phyloP scores from a whole-genome alignment of 2,329 filamentous ascomycete genomes.

The Furcasterigmium sp. region DNA sequence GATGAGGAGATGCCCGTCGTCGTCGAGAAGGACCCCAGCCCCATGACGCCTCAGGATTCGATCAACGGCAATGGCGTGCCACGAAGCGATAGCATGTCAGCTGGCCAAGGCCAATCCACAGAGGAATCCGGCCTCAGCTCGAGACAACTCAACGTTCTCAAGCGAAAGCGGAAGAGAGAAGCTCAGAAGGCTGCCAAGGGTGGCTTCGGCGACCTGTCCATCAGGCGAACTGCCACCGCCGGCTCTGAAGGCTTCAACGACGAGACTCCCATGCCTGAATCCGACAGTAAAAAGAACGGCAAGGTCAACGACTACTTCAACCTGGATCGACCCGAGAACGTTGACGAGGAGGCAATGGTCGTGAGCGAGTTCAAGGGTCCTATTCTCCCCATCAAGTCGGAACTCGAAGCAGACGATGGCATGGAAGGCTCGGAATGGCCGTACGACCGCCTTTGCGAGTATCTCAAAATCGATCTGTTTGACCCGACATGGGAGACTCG shows the following conservation, averaged over 20 bases:
- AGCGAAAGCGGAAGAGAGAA: constrained; percentile 88
- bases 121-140: constrained; percentile 79
- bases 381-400: constrained; percentile 73
- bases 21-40: constrained; percentile 39
- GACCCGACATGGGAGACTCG: constrained; percentile 92
- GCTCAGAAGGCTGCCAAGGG: constrained; percentile 84
- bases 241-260: constrained; percentile 58
- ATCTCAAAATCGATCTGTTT: constrained; percentile 89
- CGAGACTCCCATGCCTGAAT: constrained; percentile 49
- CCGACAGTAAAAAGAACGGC: constrained; percentile 54
- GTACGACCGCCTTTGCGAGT: constrained; percentile 88
- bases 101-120: constrained; percentile 30
- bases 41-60: constrained; percentile 36
- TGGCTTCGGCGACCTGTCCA: constrained; percentile 80
- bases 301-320: constrained; percentile 82
- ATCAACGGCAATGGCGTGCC: constrained; percentile 24
- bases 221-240: constrained; percentile 55
- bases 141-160: constrained; percentile 88
- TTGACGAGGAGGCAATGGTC: constrained; percentile 87
- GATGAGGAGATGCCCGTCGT: constrained; percentile 68
- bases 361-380: constrained; percentile 94
- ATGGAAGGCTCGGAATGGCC: constrained; percentile 86
- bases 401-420: constrained; percentile 72
- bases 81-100: constrained; percentile 27
- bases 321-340: constrained; percentile 69